Evolutionary conservation across 1,284 basidiomycete genomes (phyloP), one percentile per base, ranked within the genome.

Genomic region (Trametes hirsuta): DNA sequence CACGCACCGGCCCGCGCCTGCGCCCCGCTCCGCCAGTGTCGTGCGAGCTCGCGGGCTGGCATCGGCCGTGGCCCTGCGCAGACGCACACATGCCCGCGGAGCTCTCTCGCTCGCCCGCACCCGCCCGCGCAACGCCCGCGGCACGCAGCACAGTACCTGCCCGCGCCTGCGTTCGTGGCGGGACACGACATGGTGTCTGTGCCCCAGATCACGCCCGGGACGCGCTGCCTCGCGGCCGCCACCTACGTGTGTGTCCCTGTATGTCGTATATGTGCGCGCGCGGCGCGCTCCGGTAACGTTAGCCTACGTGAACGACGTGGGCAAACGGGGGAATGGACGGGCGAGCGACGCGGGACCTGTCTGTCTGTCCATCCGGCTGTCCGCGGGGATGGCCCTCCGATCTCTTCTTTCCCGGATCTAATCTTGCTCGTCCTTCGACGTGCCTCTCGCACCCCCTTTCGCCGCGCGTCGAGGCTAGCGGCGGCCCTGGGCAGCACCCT

Each of bases 221-320:
- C 48, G 30, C 30, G 30, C 8, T 30, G 30, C 55, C 55, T 50
- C 12, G 55, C 35, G 44, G 48, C 30, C 41, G 48, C 45, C 44
- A 36, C 41, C 42, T 40, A 51, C 50, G 49, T 51, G 55, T 34
- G 47, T 42, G 52, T 39, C 24, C 25, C 11, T 47, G 45, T 15
- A 25, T 9, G 22, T 39, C 24, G 50, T n/a, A 34, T 25, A 21
- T n/a, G 49, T 25, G 14, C 49, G 49, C 14, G 14, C 11, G 21
- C 18, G 36, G 37, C 4, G 21, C 10, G 22, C 5, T 25, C 48
- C 11, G 55, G 47, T 56, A 56, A 50, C 55, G 55, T 56, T 56
- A 56, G 48, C 41, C 55, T 56, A 45, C 48, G 47, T 49, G 36
- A 35, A 35, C 53, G 14, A 15, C 18, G 53, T 24, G n/a, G n/a